Evolutionary conservation across 2,329 filamentous ascomycete genomes (phyloP).

Genomic region (Oidium heveae): DNA sequence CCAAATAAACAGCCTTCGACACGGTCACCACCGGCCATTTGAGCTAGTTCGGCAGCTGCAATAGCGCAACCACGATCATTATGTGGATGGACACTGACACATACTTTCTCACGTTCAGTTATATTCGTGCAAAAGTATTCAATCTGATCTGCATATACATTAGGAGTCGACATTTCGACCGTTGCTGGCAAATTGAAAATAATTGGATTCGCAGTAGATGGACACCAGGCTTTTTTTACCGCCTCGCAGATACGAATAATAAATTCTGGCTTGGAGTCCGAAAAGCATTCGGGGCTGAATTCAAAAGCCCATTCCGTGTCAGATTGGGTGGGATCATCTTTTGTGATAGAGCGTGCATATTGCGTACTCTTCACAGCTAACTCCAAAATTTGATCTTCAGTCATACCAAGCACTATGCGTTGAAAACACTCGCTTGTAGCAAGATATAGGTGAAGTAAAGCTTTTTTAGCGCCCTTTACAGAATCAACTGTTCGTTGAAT

Average conservation of each 20-base stretch:
- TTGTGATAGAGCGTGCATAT: constrained; percentile 72
- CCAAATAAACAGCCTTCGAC: constrained; percentile 88
- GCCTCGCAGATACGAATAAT: constrained; percentile 67
- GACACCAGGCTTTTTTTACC: constrained; percentile 83
- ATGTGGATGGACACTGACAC: constrained; percentile 77
- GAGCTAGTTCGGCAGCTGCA: constrained; percentile 71
- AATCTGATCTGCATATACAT: constrained; percentile 87
- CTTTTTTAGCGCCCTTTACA: constrained; percentile 72
- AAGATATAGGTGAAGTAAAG: constrained; percentile 84
- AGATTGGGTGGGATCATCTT: constrained; percentile 35
- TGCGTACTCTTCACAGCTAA: constrained; percentile 69
- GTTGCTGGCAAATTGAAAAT: constrained; percentile 96
- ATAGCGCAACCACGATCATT: constrained; percentile 83
- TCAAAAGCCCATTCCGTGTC: constrained; percentile 52
- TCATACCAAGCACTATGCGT: constrained; percentile 68
- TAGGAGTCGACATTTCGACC: constrained; percentile 83
- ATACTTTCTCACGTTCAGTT: constrained; percentile 61
- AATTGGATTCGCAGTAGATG: constrained; percentile 52
- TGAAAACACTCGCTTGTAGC: constrained; percentile 93
- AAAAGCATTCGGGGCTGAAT: constrained; percentile 75
- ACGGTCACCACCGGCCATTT: constrained; percentile 88
- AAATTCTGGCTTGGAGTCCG: constrained; percentile 67
- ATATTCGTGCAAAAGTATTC: constrained; percentile 86
- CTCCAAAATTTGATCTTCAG: constrained; percentile 55
- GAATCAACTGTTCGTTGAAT: constrained; percentile 78